Evolutionary conservation across 169 alveolate genomes (phyloP), one percentile per base, ranked within the genome.

Genomic region (Cryptosporidium meleagridis): DNA sequence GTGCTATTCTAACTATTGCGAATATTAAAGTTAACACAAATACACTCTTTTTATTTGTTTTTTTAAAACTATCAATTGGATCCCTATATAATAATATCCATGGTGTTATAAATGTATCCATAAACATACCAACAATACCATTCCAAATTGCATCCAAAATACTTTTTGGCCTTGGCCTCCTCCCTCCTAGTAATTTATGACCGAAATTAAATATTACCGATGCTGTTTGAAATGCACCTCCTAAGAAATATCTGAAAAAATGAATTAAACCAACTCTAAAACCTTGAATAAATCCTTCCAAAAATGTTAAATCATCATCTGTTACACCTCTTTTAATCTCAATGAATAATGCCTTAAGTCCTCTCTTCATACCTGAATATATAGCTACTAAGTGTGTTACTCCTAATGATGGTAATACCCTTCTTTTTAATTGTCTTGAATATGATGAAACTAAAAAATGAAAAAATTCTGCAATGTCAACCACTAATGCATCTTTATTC

Each of bases 321-420:
- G 85, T 75, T 52, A 94, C 91, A 10, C 96, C 95, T 52, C 94
- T 92, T 45, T 93, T 89, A 2, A 97, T 94, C 85, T 94, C 97
- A 41, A 86, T 69, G 70, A 93, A 80, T 3, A 96, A 92, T 41
- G 95, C 93, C 62, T 75, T 69, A 45, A 94, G 31, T 23, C 97
- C 98, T 59, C 96, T 94, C 52, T 93, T 45, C 62, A 96, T 70
- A 29, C 98, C 97, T 59, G 93, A 89, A 55, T 95, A 85, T 68
- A 95, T 85, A 3, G 98, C 98, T 59, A 94, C 87, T 12, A 97
- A 93, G 84, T 96, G 95, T 37, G 97, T 94, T 61, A 96, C 92
- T 96, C 97, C 95, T 26, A 96, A 97, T 14, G 96, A 94, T 29
- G 98, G 98, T 33, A 96, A 91, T 6, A 97, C 95, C 70, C 95